phyloP scores from a whole-genome alignment of 192 early-diverging fungal species.

The Coemansia sp. region DNA sequence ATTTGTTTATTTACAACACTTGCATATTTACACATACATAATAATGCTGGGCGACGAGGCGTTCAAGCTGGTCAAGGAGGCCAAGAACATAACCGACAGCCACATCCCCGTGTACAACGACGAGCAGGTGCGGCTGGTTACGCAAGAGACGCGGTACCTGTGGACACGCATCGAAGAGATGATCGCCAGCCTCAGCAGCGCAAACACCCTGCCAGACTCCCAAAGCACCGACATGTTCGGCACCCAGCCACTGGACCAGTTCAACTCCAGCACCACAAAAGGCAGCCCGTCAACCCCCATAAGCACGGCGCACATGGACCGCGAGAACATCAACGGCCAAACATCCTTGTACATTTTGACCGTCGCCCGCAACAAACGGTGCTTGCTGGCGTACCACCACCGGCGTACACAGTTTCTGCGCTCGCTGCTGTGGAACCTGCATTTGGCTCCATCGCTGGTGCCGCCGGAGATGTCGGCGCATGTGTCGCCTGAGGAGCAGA shows the following conservation, averaged over 20 bases:
- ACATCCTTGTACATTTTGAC: conserved; percentile 40
- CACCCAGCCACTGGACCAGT: no score
- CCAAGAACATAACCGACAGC: conserved; percentile 69
- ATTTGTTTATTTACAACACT: background rate
- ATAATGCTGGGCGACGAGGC: conserved; percentile 76
- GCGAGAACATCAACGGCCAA: conserved; percentile 36
- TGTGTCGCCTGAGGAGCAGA: conserved; percentile 41
- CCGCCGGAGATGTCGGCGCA: conserved; percentile 15
- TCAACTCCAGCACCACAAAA: background rate
- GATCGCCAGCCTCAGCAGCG: conserved; percentile 38
- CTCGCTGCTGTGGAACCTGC: conserved; percentile 58
- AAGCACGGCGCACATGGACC: conserved; percentile 7
- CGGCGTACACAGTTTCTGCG: conserved; percentile 70
- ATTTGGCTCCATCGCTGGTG: conserved; percentile 43
- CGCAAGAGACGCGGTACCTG: conserved; percentile 73
- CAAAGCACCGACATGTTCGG: no score
- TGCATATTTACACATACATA: background rate
- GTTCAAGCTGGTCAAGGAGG: conserved; percentile 74
- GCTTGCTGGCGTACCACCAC: conserved; percentile 85
- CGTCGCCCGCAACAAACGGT: conserved; percentile 79
- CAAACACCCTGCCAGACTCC: background rate
- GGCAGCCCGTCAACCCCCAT: background rate
- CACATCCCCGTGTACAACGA: conserved; percentile 78
- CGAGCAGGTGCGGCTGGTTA: conserved; percentile 74
- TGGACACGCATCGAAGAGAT: conserved; percentile 56